Evolutionary conservation across 2,329 filamentous ascomycete species (phyloP), one percentile per base, ranked within the genome.

Genomic region (Penicillium sclerotiorum): DNA sequence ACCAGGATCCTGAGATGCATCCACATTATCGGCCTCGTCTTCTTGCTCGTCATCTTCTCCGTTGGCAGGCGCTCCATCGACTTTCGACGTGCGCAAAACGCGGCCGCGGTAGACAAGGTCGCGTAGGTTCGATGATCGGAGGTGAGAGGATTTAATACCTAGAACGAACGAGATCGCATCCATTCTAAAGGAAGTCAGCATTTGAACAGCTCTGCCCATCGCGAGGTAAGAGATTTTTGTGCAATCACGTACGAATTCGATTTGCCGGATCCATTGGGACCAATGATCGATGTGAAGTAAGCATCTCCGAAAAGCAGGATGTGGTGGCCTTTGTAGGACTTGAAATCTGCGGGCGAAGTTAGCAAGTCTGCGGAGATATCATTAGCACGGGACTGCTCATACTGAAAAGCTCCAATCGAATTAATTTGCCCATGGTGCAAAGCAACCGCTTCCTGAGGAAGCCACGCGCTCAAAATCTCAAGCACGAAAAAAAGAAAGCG

Each of bases 101-200:
- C 93, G 88, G 45, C 94, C 95, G 59, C 94, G 92, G 71, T 99
- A 99, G 47, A 99, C 90, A 28, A 99, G 82, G 68, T 99, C 94
- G 72, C 90, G 90, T 20, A 99, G 83, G 65, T 97, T 91, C 28
- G 90, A 85, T 3, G 95, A 99, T 64, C 94, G 90, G 47, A 99
- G 80, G 71, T 97, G 93, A n/a, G 93, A 95, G 3, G 94, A 99
- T 71, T 97, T 96, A 72, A 99, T 97, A 59, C 94, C 94, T 49
- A 99, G 83, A 52, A 99, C 94, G 73, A 99, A 99, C 59, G 94
- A 99, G 62, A 99, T 99, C 61, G 94, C 94, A 71, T 99, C 94
- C 94, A 99, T 99, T 52, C 90, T 95, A 65, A 18, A 58, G 32
- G 15, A 36, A 18, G 55, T 72, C 42, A 71, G 63, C 57, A 22